Conservation (phyloP, 2,329 filamentous ascomycete species). For the Claviceps sorghi region DNA sequence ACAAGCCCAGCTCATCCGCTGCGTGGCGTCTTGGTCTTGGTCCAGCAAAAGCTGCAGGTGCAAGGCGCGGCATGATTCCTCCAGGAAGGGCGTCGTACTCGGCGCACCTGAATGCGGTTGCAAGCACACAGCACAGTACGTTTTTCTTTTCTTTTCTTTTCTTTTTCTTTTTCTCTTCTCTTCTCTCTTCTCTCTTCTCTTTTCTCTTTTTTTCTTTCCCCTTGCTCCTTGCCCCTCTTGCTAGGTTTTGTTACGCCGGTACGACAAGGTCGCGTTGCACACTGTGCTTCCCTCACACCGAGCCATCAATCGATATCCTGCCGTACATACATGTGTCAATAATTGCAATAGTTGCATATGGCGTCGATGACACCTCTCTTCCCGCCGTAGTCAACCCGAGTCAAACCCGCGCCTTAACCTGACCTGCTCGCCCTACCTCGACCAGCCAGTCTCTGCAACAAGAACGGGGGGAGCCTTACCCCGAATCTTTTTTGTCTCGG, state of each 20-base stretch:
- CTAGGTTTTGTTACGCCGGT: not conserved
- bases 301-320: not conserved
- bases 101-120: not conserved
- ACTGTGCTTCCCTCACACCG: not conserved
- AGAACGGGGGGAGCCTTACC: not conserved
- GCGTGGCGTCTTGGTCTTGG: conserved; percentile 5
- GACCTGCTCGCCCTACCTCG: not conserved
- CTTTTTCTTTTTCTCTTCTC: too few relatives aligned
- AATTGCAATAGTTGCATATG: not conserved
- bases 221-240: not conserved
- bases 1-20: not conserved
- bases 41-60: not conserved
- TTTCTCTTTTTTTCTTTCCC: too few relatives aligned
- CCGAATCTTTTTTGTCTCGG: not conserved
- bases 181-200: too few relatives aligned
- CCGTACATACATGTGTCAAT: not conserved
- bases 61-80: not conserved
- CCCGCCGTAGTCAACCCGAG: not conserved
- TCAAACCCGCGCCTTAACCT: not conserved
- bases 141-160: too few relatives aligned
- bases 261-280: not conserved
- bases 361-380: not conserved
- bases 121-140: not conserved
- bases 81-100: not conserved
- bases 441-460: not conserved